A percentile compares a stretch with the other conserved stretches of the same genome.
These are phyloP conservation scores for Triangularia verruculosa DNA, from an alignment of 2,329 filamentous ascomycete genomes.

Conservation along the genomic window DNA sequence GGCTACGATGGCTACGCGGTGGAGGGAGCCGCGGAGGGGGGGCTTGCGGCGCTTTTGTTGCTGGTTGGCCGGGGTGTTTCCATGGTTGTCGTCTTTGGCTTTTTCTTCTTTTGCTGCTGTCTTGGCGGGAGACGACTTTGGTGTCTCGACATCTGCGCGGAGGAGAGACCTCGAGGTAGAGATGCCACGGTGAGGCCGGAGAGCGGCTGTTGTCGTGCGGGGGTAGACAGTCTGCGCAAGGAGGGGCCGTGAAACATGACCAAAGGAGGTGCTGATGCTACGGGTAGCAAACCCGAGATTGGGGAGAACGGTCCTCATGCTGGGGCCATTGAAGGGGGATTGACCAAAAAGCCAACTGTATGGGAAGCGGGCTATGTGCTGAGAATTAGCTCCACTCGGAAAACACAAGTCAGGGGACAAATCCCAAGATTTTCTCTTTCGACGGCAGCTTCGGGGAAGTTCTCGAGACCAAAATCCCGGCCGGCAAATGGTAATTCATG, in stretches of 20 bases:
- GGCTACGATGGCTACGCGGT: conserved; percentile 82
- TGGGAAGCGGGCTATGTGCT: not conserved
- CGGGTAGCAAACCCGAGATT: conserved; percentile 17
- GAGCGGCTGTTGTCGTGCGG: conserved; percentile 39
- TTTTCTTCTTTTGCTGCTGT: not conserved
- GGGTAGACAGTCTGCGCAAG: conserved; percentile 42
- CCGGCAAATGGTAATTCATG: not conserved
- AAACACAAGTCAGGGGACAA: not conserved
- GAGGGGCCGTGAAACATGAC: conserved; percentile 7
- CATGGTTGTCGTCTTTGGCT: conserved; percentile 10
- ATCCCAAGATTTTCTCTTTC: not conserved
- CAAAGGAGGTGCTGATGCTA: conserved; percentile 7
- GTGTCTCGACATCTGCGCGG: conserved; percentile 35
- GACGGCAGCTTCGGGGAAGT: not conserved
- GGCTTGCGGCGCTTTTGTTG: conserved; percentile 44
- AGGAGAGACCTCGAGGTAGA: conserved; percentile 67
- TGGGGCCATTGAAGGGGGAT: conserved; percentile 24
- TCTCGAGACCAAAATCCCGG: not conserved
- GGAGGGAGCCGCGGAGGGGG: conserved; percentile 67
- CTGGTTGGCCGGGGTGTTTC: conserved; percentile 18
- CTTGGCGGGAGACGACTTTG: conserved; percentile 1
- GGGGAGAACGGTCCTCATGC: conserved; percentile 23
- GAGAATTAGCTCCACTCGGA: not conserved
- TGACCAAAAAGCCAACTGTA: conserved; percentile 6
- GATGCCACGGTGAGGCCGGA: conserved; percentile 52